Evolutionary conservation across 306 rosid genomes (phyloP).

Genomic region (Quercus ilex): DNA sequence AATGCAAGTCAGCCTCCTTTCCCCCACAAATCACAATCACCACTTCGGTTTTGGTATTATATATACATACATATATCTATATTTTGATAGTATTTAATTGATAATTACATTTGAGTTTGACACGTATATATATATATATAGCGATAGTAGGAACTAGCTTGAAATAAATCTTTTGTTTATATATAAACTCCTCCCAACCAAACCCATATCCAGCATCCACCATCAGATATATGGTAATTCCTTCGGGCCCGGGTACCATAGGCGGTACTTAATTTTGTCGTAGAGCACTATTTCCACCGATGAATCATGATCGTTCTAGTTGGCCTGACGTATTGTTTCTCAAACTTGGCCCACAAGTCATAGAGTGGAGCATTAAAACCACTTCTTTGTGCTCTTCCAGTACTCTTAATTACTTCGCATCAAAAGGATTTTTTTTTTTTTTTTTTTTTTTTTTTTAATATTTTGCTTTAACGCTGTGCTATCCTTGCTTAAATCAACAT

Average conservation of each 20-base stretch:
- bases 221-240: constrained; percentile 3
- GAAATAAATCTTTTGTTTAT: too few relatives aligned
- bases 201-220: too few relatives aligned
- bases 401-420: background rate
- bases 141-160: too few relatives aligned
- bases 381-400: background rate
- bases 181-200: too few relatives aligned
- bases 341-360: background rate
- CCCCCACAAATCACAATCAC: background rate
- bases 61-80: too few relatives aligned
- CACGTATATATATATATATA: too few relatives aligned
- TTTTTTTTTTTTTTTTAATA: too few relatives aligned
- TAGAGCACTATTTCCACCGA: background rate
- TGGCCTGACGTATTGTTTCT: constrained; percentile 10
- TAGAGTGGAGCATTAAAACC: background rate
- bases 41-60: background rate
- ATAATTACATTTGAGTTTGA: too few relatives aligned
- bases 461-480: background rate
- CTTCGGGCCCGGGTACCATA: background rate
- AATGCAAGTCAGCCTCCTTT: constrained; percentile 9
- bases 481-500: background rate
- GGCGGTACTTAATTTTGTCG: background rate
- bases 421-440: too few relatives aligned
- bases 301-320: constrained; percentile 9
- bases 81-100: too few relatives aligned